These are phyloP conservation scores for Phytophthora cajani DNA, from an alignment of 352 stramenopile species.

Conservation along the genomic window DNA sequence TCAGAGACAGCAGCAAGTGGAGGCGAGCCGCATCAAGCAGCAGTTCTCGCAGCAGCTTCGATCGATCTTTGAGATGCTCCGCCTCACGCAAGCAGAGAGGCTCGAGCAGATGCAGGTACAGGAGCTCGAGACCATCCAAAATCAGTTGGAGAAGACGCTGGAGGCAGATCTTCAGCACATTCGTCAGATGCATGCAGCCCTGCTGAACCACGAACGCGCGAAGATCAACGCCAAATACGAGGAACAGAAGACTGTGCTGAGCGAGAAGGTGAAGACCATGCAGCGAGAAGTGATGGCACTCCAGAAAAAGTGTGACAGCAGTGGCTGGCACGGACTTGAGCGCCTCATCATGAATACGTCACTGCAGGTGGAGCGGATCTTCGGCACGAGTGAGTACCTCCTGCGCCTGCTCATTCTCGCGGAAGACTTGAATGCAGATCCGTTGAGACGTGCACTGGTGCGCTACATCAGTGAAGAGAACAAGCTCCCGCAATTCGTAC, in stretches of 20 bases:
- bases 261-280: constrained; percentile 49
- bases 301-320: constrained; percentile 59
- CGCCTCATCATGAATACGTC: constrained; percentile 56
- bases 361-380: constrained; percentile 71
- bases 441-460: constrained; percentile 58
- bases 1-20: constrained; percentile 57
- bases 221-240: constrained; percentile 74
- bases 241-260: constrained; percentile 47
- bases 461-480: constrained; percentile 58
- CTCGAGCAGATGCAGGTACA: constrained; percentile 46
- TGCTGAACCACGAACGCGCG: constrained; percentile 63
- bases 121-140: constrained; percentile 53
- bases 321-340: constrained; percentile 63
- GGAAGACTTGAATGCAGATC: constrained; percentile 72
- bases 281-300: constrained; percentile 50
- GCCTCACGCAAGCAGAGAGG: constrained; percentile 39
- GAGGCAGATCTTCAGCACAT: constrained; percentile 72
- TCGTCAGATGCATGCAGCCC: constrained; percentile 61
- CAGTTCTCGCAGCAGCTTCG: constrained; percentile 55
- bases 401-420: constrained; percentile 76
- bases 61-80: constrained; percentile 55
- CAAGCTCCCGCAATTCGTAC: constrained; percentile 65
- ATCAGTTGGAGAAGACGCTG: constrained; percentile 54
- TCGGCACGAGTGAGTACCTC: constrained; percentile 76
- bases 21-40: constrained; percentile 60